Evolutionary conservation across 2,329 filamentous ascomycete genomes (phyloP), one percentile per base, ranked within the genome.

Genomic region (Thielaviopsis euricoi): DNA sequence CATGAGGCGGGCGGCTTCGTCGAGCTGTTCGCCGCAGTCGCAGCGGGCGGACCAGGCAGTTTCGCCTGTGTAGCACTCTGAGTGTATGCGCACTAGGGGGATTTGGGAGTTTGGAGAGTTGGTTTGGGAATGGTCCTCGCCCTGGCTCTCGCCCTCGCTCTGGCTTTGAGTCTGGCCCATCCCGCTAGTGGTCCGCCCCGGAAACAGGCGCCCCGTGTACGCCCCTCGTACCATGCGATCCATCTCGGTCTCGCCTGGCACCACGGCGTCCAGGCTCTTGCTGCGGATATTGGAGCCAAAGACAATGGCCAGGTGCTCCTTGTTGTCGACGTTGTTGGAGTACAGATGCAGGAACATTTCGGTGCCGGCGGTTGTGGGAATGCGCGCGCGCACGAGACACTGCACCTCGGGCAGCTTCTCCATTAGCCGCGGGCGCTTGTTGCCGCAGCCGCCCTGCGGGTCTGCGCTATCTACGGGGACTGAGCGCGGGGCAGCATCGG

Each of bases 291-390:
- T 77, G 60, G 85, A 83, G 2, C 93, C 93, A 70, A 98, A 98
- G 0, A 98, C 93, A 66, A 98, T 97, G 19, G 93, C 93, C 55
- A 98, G 73, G 68, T 98, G 93, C 67, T 98, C 93, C 71, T 98
- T 98, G 63, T 85, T 87, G 70, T 98, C 93, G 6, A 88, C 82
- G 65, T 87, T 87, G 71, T 98, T 98, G 62, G 84, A 84, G 72
- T 98, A 98, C 0, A 97, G 76, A 67, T 98, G 91, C 55, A 98
- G 72, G 71, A 94, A 98, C 89, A 98, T 97, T 70, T 98, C 90
- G 12, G 89, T 87, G 3, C 91, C 91, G 0, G 80, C 82, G 1
- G 89, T 91, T 0, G 91, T 97, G 0, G 93, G 93, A 65, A 98
- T 98, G 57, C 93, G 85, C 19, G 93, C 93, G 63, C 93, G 86